A percentile compares a stretch with the other conserved stretches of the same genome.
Evolutionary conservation across 1,139 yeast genomes (phyloP).

Genomic region (Suhomyces coccinellae): DNA sequence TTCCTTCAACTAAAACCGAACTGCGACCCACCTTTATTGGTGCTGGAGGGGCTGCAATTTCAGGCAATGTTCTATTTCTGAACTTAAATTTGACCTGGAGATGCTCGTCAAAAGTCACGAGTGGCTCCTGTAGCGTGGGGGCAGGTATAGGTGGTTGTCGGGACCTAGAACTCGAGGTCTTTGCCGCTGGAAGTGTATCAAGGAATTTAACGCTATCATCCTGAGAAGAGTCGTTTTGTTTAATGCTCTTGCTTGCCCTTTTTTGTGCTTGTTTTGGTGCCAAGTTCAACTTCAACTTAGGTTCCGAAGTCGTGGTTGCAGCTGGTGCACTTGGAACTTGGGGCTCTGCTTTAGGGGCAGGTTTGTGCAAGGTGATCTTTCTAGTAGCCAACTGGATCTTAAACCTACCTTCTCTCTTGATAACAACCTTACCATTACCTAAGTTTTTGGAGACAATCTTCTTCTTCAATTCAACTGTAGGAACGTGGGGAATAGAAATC

Average conservation of each 20-base stretch:
- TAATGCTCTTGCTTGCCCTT: constrained; percentile 5
- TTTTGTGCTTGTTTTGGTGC: constrained; percentile 8
- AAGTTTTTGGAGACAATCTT: constrained; percentile 58
- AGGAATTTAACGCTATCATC: not conserved
- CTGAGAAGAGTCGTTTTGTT: not conserved
- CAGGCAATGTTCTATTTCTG: constrained; percentile 7
- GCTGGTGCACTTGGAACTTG: constrained; percentile 9
- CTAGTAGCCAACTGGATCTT: constrained; percentile 40
- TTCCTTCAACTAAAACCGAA: constrained; percentile 11
- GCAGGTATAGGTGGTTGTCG: constrained; percentile 1
- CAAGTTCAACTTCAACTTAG: constrained; percentile 23
- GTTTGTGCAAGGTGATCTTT: constrained; percentile 12
- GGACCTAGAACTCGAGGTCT: not conserved
- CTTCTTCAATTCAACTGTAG: constrained; percentile 51
- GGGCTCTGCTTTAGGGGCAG: constrained; percentile 2
- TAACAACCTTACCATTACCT: constrained; percentile 48
- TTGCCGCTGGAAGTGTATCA: not conserved
- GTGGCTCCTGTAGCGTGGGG: not conserved
- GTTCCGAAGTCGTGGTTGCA: constrained; percentile 15
- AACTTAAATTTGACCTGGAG: constrained; percentile 18
- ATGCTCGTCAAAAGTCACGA: constrained; percentile 8
- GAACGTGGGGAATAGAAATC: constrained; percentile 60
- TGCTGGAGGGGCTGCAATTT: not conserved
- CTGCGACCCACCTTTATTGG: constrained; percentile 12
- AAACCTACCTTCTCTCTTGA: constrained; percentile 47